Conservation (phyloP, 345 rosid genomes). For the Heritiera littoralis region DNA sequence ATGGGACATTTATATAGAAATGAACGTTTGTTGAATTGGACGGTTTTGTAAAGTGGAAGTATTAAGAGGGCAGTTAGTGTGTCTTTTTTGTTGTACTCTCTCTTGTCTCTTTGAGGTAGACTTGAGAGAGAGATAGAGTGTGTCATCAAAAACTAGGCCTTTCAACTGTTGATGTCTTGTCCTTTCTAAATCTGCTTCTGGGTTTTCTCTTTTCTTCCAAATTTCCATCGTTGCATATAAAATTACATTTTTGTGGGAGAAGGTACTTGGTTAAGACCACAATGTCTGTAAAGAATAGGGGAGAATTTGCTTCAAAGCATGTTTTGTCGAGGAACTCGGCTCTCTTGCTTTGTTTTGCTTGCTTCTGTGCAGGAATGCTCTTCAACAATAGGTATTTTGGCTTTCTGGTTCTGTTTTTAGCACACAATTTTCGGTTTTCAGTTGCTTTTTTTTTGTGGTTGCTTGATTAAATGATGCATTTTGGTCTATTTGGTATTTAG, state of each 20-base stretch:
- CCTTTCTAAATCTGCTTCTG: slow-evolving; percentile 13
- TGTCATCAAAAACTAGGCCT: slow-evolving; percentile 4
- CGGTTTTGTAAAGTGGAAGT: slow-evolving; percentile 21
- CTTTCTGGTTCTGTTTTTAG: slow-evolving; percentile 12
- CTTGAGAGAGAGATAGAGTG: slow-evolving; percentile 2
- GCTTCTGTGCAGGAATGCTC: slow-evolving; percentile 79
- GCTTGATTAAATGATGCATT: neutral
- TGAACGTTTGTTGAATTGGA: slow-evolving; percentile 14
- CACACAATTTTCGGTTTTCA: neutral
- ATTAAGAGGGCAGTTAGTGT: slow-evolving; percentile 25
- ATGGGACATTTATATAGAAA: neutral
- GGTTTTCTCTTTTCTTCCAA: neutral
- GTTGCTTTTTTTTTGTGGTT: neutral
- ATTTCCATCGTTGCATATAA: neutral
- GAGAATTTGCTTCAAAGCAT: slow-evolving; percentile 42
- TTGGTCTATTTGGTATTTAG: neutral
- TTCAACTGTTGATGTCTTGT: slow-evolving; percentile 6
- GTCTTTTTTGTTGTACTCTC: neutral
- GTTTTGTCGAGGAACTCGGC: slow-evolving; percentile 54
- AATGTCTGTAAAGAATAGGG: slow-evolving; percentile 71
- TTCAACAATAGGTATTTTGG: slow-evolving; percentile 71
- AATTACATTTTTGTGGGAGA: slow-evolving; percentile 14
- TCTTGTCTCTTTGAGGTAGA: slow-evolving; percentile 10
- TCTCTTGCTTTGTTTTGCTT: slow-evolving; percentile 58
- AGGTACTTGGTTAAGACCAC: neutral